These are phyloP conservation scores for Porpolomopsis calyptriformis DNA, from an alignment of 768 basidiomycete genomes.

Conservation along the genomic window DNA sequence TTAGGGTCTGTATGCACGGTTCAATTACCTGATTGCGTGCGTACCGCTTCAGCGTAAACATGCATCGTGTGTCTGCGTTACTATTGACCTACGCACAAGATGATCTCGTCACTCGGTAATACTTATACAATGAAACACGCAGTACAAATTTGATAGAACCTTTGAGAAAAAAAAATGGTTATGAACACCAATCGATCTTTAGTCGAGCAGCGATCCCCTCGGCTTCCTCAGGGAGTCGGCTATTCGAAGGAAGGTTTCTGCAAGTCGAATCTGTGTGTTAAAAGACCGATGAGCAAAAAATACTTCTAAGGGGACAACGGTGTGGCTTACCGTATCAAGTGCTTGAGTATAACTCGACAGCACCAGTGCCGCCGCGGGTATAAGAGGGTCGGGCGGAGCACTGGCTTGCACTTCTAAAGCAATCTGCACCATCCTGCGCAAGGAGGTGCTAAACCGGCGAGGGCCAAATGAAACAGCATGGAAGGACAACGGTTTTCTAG, in stretches of 20 bases:
- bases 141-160: too few relatives aligned
- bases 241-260: slow-evolving; percentile 48
- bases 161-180: too few relatives aligned
- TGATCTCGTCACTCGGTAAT: too few relatives aligned
- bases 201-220: slow-evolving; percentile 34
- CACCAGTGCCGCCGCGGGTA: slow-evolving; percentile 21
- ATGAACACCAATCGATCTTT: too few relatives aligned
- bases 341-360: slow-evolving; percentile 41
- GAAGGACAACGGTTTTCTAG: slow-evolving; percentile 45
- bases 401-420: slow-evolving; percentile 36
- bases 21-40: background rate
- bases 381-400: slow-evolving; percentile 30
- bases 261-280: slow-evolving; percentile 35
- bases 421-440: slow-evolving; percentile 42
- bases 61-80: too few relatives aligned
- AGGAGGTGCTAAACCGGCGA: slow-evolving; percentile 10
- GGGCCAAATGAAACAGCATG: slow-evolving; percentile 48
- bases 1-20: background rate
- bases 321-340: slow-evolving; percentile 37
- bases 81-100: too few relatives aligned
- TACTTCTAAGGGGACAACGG: slow-evolving; percentile 40
- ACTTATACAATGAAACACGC: too few relatives aligned
- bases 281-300: background rate
- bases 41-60: too few relatives aligned
- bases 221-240: slow-evolving; percentile 50